Percentiles rank a stretch among this genome's conserved stretches.
Conservation (phyloP, 106 monocot genomes). For the Dioscorea zingiberensis region DNA sequence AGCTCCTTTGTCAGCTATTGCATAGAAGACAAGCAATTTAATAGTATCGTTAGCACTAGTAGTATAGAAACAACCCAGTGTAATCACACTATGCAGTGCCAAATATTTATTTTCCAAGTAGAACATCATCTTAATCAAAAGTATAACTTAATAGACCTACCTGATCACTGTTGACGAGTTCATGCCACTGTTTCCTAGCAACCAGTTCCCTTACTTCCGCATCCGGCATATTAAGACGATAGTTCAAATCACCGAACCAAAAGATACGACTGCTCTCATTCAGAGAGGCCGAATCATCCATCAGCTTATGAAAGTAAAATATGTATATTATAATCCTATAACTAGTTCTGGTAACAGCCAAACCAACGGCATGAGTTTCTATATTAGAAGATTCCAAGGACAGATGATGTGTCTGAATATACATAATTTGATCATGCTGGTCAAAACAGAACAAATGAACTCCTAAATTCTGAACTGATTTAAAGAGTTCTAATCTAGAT, state of each 20-base stretch:
- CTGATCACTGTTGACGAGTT: constrained; percentile 59
- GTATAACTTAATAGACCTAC: constrained; percentile 18
- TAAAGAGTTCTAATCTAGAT: no score
- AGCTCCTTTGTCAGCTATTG: constrained; percentile 51
- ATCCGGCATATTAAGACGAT: constrained; percentile 51
- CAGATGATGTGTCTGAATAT: no score
- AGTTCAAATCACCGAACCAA: constrained; percentile 84
- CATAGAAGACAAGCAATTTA: neutral
- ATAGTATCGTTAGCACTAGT: neutral
- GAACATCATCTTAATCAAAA: neutral
- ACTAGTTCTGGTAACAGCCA: neutral
- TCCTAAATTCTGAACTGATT: no score
- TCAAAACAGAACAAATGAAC: no score
- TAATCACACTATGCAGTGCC: neutral
- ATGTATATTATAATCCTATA: neutral
- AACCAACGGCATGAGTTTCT: neutral
- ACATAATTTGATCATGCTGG: no score
- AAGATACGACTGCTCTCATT: constrained; percentile 53
- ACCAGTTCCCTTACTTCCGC: constrained; percentile 36
- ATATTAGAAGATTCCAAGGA: no score
- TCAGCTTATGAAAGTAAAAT: neutral
- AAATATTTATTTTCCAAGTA: neutral
- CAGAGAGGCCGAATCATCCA: constrained; percentile 5
- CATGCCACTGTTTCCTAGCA: constrained; percentile 38
- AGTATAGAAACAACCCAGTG: neutral